These are phyloP conservation scores for Paecilomyces sp. DNA, from an alignment of 2,329 filamentous ascomycete genomes.

Conservation along the genomic window DNA sequence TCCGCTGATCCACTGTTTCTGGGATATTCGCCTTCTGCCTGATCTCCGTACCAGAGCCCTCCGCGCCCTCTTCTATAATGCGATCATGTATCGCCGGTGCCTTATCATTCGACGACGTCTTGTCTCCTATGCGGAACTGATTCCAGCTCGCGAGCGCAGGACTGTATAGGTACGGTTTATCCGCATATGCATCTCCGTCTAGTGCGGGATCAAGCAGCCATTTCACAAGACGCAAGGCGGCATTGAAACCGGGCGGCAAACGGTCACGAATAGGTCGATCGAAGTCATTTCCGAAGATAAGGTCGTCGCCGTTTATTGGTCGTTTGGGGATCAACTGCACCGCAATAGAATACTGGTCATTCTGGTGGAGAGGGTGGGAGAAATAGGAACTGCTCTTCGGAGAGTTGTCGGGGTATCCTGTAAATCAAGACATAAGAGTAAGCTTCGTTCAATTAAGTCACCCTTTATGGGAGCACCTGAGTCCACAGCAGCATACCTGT, in stretches of 20 bases:
- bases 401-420: slow-evolving; percentile 65
- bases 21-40: slow-evolving; percentile 48
- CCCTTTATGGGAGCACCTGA: too few relatives aligned
- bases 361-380: slow-evolving; percentile 57
- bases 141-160: slow-evolving; percentile 77
- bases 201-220: slow-evolving; percentile 89
- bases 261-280: slow-evolving; percentile 81
- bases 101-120: slow-evolving; percentile 17
- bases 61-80: slow-evolving; percentile 60
- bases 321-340: slow-evolving; percentile 70
- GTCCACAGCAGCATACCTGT: slow-evolving; percentile 23
- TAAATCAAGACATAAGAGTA: too few relatives aligned
- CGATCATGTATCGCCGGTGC: slow-evolving; percentile 38
- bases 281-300: slow-evolving; percentile 95
- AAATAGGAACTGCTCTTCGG: slow-evolving; percentile 73
- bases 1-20: slow-evolving; percentile 45
- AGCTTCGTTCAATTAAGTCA: too few relatives aligned
- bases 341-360: slow-evolving; percentile 78
- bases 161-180: slow-evolving; percentile 79
- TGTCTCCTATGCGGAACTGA: slow-evolving; percentile 58
- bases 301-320: slow-evolving; percentile 58
- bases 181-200: slow-evolving; percentile 82
- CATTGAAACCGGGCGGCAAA: slow-evolving; percentile 77
- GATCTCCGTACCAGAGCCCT: slow-evolving; percentile 46
- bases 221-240: slow-evolving; percentile 76